These are phyloP conservation scores for Hypoxylon sp. DNA, from an alignment of 2,329 filamentous ascomycete species.

Conservation along the genomic window DNA sequence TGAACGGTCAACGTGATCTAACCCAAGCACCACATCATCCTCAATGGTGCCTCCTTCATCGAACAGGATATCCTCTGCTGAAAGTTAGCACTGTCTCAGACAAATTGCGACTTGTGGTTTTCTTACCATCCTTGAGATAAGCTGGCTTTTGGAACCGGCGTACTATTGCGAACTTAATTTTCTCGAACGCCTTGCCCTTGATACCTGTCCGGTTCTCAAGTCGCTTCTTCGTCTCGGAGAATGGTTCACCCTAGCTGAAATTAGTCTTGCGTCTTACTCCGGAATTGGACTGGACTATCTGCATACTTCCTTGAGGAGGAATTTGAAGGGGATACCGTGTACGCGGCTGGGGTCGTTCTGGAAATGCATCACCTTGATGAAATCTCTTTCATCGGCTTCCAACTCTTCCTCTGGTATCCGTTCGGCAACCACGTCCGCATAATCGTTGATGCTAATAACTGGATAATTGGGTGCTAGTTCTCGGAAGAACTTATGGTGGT, in stretches of 20 bases:
- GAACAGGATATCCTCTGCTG: slow-evolving; percentile 65
- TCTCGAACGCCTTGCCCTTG: slow-evolving; percentile 98
- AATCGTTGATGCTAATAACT: slow-evolving; percentile 87
- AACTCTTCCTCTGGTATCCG: slow-evolving; percentile 77
- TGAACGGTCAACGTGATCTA: slow-evolving; percentile 72
- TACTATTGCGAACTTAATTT: slow-evolving; percentile 94
- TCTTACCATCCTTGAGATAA: slow-evolving; percentile 87
- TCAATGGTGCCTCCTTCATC: slow-evolving; percentile 56
- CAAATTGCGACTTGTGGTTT: not conserved
- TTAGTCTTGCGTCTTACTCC: slow-evolving; percentile 28
- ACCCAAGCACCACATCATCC: slow-evolving; percentile 69
- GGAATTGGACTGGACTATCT: not conserved
- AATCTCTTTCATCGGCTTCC: slow-evolving; percentile 63
- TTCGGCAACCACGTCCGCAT: slow-evolving; percentile 82
- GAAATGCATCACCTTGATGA: slow-evolving; percentile 88
- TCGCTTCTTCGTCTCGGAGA: slow-evolving; percentile 93
- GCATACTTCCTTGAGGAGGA: slow-evolving; percentile 81
- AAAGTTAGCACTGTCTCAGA: slow-evolving; percentile 36
- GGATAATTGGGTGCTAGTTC: slow-evolving; percentile 74
- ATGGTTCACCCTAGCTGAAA: slow-evolving; percentile 73
- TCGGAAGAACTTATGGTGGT: slow-evolving; percentile 84
- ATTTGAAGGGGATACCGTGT: slow-evolving; percentile 91
- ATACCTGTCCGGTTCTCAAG: slow-evolving; percentile 90
- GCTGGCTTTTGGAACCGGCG: slow-evolving; percentile 74
- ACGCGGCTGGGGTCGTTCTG: slow-evolving; percentile 85